A percentile compares a stretch with the other conserved stretches of the same genome.
phyloP scores from a whole-genome alignment of 1,284 basidiomycete genomes.

The Earliella scabrosa region DNA sequence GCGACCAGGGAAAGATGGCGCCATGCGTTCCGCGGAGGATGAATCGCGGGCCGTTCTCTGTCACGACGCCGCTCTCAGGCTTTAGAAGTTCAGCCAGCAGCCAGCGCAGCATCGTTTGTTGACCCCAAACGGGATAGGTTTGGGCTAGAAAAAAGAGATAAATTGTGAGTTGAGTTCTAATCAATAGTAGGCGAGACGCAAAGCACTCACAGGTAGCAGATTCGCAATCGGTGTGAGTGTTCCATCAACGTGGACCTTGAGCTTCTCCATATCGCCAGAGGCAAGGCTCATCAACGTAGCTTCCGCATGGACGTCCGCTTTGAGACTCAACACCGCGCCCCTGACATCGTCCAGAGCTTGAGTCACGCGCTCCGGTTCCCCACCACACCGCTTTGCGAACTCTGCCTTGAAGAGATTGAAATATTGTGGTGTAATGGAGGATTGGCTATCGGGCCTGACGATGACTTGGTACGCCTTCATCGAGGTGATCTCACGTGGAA shows the following conservation, averaged over 20 bases:
- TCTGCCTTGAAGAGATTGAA: not conserved
- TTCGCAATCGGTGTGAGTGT: not conserved
- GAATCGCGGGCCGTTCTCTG: not conserved
- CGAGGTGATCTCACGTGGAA: not conserved
- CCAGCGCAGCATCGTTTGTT: not conserved
- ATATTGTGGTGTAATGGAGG: not conserved
- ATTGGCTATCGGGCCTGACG: not conserved
- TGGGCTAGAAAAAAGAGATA: not conserved
- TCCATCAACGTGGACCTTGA: not conserved
- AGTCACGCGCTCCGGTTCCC: not conserved
- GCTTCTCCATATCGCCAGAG: not conserved
- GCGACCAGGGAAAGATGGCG: not conserved
- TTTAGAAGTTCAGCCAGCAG: not conserved
- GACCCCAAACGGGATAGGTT: not conserved
- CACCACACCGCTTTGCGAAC: not conserved
- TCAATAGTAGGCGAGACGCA: not conserved
- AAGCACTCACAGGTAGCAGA: not conserved
- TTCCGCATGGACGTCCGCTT: not conserved
- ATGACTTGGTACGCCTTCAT: not conserved
- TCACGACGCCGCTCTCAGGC: not conserved
- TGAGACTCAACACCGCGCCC: not conserved
- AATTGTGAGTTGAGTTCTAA: not conserved
- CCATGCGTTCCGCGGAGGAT: not conserved
- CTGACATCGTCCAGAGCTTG: not conserved
- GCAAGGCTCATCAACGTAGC: not conserved